Conservation (phyloP, 2,329 filamentous ascomycete genomes). For the Polytolypa hystricis region DNA sequence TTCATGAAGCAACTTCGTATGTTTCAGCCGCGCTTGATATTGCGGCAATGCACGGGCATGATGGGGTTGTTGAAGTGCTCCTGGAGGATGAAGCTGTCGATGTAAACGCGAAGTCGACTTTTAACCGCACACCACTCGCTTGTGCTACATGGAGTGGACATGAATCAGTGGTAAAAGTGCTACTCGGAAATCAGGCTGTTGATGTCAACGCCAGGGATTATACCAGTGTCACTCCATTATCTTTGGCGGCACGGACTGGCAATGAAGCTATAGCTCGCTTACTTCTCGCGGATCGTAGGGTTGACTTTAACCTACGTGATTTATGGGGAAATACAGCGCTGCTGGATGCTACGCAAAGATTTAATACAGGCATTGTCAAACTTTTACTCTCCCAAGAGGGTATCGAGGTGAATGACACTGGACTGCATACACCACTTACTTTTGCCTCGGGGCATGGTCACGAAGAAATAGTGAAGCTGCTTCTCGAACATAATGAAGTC, state of each 20-base stretch:
- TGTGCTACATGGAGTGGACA: not conserved
- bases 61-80: not conserved
- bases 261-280: not conserved
- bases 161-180: not conserved
- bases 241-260: not conserved
- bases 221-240: not conserved
- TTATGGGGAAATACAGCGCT: not conserved
- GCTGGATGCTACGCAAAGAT: not conserved
- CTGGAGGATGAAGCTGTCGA: not conserved
- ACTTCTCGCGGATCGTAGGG: not conserved
- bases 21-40: not conserved
- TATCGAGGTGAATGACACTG: not conserved
- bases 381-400: not conserved
- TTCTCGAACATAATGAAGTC: not conserved
- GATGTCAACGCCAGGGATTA: too few species aligned
- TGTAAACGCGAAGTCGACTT: not conserved
- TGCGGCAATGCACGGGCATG: not conserved
- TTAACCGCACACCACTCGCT: not conserved
- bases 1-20: not conserved
- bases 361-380: not conserved
- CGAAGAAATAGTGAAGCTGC: not conserved
- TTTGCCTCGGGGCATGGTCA: not conserved
- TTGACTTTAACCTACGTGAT: not conserved
- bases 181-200: not conserved
- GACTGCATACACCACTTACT: not conserved